These are phyloP conservation scores for Kwoniella europaea DNA, from an alignment of 768 basidiomycete species.

Conservation along the genomic window DNA sequence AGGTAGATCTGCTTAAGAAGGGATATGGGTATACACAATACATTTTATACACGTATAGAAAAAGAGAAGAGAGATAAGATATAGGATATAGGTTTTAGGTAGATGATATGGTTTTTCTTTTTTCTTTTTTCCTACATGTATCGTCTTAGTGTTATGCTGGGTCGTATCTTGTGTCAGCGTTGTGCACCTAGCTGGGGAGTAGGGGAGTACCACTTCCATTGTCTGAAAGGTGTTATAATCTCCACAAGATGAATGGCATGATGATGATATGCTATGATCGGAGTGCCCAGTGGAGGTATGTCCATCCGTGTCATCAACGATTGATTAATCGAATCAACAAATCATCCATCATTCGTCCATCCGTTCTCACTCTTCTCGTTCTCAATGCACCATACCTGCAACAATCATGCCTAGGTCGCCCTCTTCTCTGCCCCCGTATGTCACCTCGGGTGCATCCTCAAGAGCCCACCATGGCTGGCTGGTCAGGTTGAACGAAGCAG, in stretches of 20 bases:
- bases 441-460: slow-evolving; percentile 50
- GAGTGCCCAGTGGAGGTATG: slow-evolving; percentile 9
- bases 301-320: background rate
- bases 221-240: too few relatives aligned
- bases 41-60: background rate
- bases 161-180: background rate
- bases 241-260: too few relatives aligned
- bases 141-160: background rate
- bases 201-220: too few relatives aligned
- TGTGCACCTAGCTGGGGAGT: background rate
- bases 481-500: slow-evolving; percentile 36
- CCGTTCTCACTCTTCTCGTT: background rate
- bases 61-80: background rate
- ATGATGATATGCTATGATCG: too few relatives aligned
- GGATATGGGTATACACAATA: background rate
- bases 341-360: too few relatives aligned
- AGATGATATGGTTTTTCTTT: too few relatives aligned
- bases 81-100: background rate
- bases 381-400: background rate
- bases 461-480: slow-evolving; percentile 48
- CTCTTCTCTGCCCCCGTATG: slow-evolving; percentile 38
- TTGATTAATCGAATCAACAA: too few relatives aligned
- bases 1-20: slow-evolving; percentile 8
- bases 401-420: slow-evolving; percentile 12
- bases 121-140: background rate